Evolutionary conservation across 164 flowering plant genomes (phyloP), one percentile per base, ranked within the genome.

Genomic region (Chloranthus sessilifolius): DNA sequence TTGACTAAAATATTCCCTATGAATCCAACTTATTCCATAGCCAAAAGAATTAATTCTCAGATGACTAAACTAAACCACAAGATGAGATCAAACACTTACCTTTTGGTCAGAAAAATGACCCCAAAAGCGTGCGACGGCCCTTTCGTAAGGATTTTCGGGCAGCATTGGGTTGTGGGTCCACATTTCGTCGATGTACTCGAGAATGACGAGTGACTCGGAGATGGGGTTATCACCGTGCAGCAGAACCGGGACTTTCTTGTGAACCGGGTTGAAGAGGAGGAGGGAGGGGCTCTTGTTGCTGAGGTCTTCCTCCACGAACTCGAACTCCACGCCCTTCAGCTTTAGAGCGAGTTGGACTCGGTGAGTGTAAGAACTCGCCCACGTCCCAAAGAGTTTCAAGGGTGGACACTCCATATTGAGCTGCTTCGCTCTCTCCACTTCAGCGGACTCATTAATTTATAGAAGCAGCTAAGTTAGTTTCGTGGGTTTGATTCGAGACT

Each of bases 171-270:
- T 40, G 24, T 47, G 37, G 38, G 37, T 38, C 67, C 67, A 63
- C 4, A 50, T 42, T 27, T 63, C 68, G 20, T 64, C 68, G 3
- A 64, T 26, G 45, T 64, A 64, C 8, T 64, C 63, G 29, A 64
- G 68, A 12, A 64, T 64, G 37, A 64, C 53, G 26, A 27, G n/a
- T 0, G 68, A 58, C 45, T 64, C 68, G 7, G 40, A 55, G 2
- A 64, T 19, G 15, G 68, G 40, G 7, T 52, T 52, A 2, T 58
- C 51, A 8, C 41, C 52, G 17, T 63, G 59, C 5, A 57, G 6
- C 33, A 63, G 67, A 42, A 63, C 49, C 2, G 67, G 67, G 26
- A 64, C 63, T 46, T 58, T 64, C 55, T 64, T 58, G 46, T 64
- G 44, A 5, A 64, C 59, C 21, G 63, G 68, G 51, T 64, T 64